Base-by-base conservation (phyloP, 768 basidiomycete species). In the Rhodotorula sphaerocarpa region DNA sequence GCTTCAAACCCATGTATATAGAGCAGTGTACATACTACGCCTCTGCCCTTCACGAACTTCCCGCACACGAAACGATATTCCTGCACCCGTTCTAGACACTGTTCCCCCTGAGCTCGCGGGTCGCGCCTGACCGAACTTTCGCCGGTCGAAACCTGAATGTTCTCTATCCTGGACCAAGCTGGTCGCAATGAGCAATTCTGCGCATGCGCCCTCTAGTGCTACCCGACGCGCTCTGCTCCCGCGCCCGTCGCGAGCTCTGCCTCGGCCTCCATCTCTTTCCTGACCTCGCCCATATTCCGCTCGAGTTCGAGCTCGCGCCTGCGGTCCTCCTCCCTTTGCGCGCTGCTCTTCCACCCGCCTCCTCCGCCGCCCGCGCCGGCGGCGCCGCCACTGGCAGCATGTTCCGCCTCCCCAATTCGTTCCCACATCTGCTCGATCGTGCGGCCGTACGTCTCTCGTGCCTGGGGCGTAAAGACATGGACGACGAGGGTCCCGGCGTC, bases 401-500 rank as follows among this genome's bases (percentile, higher is more conserved):
- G n/a, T 21, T 51, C 63, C 30, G 25, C 42, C 21, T 44, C 59
- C 33, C 34, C 54, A 12, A 66, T 31, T 3, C 39, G 36, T 7
- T 41, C 55, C 63, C 67, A 65, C n/a, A 69, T 43, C 33, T 55
- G 39, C 54, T 65, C 67, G 16, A 69, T 57, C 28, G 55, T 59
- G 7, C 44, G 11, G 3, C 63, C 63, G 47, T 61, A 71, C 50
- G 52, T 51, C 31, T 28, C 50, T 36, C 70, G 33, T 33, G 60
- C 70, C 21, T 65, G 59, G 11, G 11, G 34, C 34, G 70, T 70
- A 66, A 69, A 65, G 27, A 69, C 59, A 48, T 71, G 70, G 25
- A 71, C 65, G 41, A 71, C 63, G 21, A 69, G 55, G n/a, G 50
- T 50, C 4, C 67, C 66, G 5, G 65, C 65, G 33, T 71, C 70